phyloP scores from a whole-genome alignment of 495 filamentous ascomycete species.

The Hyaloscypha bicolor region DNA sequence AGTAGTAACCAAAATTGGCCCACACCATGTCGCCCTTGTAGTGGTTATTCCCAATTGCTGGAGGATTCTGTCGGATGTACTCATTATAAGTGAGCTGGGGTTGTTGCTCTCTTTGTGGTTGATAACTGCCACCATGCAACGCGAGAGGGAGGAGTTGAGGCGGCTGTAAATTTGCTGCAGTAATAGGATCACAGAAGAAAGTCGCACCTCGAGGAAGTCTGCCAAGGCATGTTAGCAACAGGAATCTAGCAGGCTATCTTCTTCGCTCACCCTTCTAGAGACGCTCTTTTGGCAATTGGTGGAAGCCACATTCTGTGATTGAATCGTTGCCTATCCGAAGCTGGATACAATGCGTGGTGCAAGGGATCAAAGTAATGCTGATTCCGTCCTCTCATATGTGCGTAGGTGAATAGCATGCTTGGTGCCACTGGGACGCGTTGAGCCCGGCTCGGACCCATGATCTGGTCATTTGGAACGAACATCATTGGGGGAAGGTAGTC shows the following conservation, averaged over 20 bases:
- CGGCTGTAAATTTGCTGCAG: not conserved
- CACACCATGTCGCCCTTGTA: slow-evolving; percentile 25
- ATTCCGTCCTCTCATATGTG: slow-evolving; percentile 17
- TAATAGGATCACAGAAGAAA: slow-evolving; percentile 25
- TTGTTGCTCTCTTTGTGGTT: not conserved
- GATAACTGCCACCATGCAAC: not conserved
- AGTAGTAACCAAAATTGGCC: slow-evolving; percentile 30
- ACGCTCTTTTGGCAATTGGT: not conserved
- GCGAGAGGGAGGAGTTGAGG: not conserved
- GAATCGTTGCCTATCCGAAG: not conserved
- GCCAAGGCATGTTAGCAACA: slow-evolving; percentile 1
- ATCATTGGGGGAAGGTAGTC: no score
- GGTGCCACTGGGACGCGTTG: slow-evolving; percentile 17
- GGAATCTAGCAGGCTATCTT: not conserved
- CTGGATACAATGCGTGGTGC: slow-evolving; percentile 18
- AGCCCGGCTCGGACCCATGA: no score
- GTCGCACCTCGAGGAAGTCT: slow-evolving; percentile 16
- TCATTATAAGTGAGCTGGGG: slow-evolving; percentile 15
- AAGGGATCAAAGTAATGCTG: slow-evolving; percentile 15
- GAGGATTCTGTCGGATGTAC: slow-evolving; percentile 6
- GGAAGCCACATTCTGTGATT: not conserved
- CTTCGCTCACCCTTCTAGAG: slow-evolving; percentile 17
- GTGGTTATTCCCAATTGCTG: slow-evolving; percentile 14
- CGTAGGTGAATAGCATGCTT: slow-evolving; percentile 23
- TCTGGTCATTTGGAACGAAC: no score